Conservation (phyloP, 768 basidiomycete species). For the Psilocybe tampanensis region DNA sequence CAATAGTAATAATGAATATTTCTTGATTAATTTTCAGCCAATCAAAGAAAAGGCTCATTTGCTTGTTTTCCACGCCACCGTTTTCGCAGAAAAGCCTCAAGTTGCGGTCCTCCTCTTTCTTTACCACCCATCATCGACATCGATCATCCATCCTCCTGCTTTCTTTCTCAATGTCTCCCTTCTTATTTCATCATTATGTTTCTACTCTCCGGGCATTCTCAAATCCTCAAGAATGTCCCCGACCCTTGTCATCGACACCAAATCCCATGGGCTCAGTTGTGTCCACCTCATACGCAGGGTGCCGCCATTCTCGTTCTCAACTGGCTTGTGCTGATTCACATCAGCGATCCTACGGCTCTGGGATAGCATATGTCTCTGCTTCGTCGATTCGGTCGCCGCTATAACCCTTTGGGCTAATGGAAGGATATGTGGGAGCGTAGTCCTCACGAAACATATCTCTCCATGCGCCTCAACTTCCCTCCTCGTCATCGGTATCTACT, state of each 20-base stretch:
- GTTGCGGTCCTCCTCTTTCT: not conserved
- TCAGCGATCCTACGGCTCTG: not conserved
- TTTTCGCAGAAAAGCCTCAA: conserved; percentile 20
- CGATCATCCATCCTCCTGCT: not conserved
- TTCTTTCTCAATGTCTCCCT: not conserved
- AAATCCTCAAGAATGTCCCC: too few relatives aligned
- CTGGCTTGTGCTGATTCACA: not conserved
- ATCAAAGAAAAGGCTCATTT: conserved; percentile 15
- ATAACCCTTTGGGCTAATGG: not conserved
- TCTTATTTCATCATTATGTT: not conserved
- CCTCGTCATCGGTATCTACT: not conserved
- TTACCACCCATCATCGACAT: not conserved
- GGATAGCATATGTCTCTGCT: not conserved
- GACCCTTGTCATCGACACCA: too few relatives aligned
- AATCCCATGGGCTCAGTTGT: too few relatives aligned
- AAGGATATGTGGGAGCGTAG: conserved; percentile 19
- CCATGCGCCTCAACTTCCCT: not conserved
- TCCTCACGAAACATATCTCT: conserved; percentile 18
- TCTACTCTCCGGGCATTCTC: too few relatives aligned
- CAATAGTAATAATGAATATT: too few relatives aligned
- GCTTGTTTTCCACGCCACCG: conserved; percentile 6
- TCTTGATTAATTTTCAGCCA: too few relatives aligned
- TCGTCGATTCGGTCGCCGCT: not conserved
- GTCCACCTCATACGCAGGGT: too few relatives aligned
- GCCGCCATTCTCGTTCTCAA: too few relatives aligned